Evolutionary conservation across 2,329 filamentous ascomycete species (phyloP), one percentile per base, ranked within the genome.

Genomic region (Kalmusia sp.): DNA sequence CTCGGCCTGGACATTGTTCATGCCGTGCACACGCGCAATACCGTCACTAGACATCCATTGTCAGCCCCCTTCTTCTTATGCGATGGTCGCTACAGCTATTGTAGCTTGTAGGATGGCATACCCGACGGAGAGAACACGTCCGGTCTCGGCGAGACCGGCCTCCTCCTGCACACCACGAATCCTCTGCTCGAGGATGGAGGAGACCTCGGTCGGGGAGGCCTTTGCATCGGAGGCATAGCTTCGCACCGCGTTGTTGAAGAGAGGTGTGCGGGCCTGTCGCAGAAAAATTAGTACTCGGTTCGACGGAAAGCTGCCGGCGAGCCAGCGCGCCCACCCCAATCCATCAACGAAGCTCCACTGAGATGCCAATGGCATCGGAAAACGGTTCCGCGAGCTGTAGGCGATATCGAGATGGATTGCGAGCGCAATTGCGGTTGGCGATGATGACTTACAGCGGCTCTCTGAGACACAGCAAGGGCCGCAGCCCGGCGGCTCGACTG

Each of bases 1-100:
- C 84, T 99, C 95, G 73, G 95, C 93, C 87, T 99, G 95, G 83
- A 99, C 95, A 80, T 99, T 99, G 90, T 87, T 91, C 92, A 99
- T 93, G 79, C 95, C 95, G 82, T 99, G 93, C 72, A 99, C 93
- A 93, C 95, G 93, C 79, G 95, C 95, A 78, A 99, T 99, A 96
- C 95, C 95, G 85, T 99, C 95, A 95, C 95, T 98, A 72, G 79
- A 55, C 49, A 53, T 51, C 60, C 55, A 51, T 59, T 60, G 69
- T 77, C 61, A 77, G 74, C 60, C 57, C 54, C 43, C 49, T 52
- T 45, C 49, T 50, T 59, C 50, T 53, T 54, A 52, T 55, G 49
- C 54, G 62, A 68, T 57, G 60, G 55, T 58, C 60, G 64, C 68
- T 58, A 62, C 61, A 62, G 63, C 67, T 66, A 15, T 47, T 21